Base-by-base conservation (phyloP, 352 stramenopile species). In the Globisporangium megalacanthum region DNA sequence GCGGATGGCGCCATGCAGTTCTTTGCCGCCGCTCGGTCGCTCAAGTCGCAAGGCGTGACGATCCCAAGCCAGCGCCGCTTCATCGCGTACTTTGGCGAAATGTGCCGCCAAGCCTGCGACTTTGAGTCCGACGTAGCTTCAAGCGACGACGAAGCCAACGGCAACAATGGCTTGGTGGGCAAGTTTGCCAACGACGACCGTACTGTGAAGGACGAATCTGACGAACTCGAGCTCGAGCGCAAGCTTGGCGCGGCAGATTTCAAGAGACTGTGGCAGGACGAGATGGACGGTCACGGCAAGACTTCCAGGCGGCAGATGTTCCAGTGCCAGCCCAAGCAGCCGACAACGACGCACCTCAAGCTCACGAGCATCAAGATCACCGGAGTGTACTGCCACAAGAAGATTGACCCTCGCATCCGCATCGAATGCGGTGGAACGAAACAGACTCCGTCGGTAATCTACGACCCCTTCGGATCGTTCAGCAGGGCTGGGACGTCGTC, bases 61-160 rank as follows among this genome's bases (percentile, higher is more conserved):
- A 95, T 95, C 57, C 73, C 83, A 8, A 89, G 75, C 61, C 85
- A 95, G 49, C 66, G 79, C 22, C 76, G 83, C 19, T 95, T 92
- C 61, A 79, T 93, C 25, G 47, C 53, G 47, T 95, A 95, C 62
- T 95, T 92, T 58, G 68, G 63, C 2, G 64, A 68, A 4, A 66
- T 91, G 60, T 91, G 81, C 52, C 70, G 63, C 50, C 70, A 49
- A 44, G 52, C 52, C 35, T 52, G 45, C 17, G 35, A 17, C 17
- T 6, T 44, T 17, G 56, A 41, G 49, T 44, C 9, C 14, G 54
- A 33, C n/a, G n/a, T 15, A 35, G 53, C 20, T 29, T 56, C 33
- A 13, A 35, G 44, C 31, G 72, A 74, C 54, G 64, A 47, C 7
- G 31, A 51, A 19, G 52, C 20, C 46, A 68, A 54, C 20, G 35